A percentile compares a stretch with the other conserved stretches of the same genome.
These are phyloP conservation scores for Torrubiellomyces zombiae DNA, from an alignment of 2,329 filamentous ascomycete genomes.

Conservation along the genomic window DNA sequence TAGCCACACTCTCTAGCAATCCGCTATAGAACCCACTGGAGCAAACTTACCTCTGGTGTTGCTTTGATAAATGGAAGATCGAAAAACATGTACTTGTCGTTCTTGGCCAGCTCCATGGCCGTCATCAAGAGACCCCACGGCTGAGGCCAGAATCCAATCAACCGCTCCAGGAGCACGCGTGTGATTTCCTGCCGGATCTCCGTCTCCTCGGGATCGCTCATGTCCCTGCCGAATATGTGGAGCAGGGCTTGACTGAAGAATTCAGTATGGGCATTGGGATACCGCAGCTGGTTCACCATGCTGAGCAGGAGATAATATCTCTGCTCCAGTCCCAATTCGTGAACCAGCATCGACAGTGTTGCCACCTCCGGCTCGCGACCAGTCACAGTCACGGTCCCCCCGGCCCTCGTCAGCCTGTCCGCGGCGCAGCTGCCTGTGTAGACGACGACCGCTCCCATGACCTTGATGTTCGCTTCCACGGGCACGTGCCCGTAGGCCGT, in stretches of 20 bases:
- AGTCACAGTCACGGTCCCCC: slow-evolving; percentile 33
- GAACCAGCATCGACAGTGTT: slow-evolving; percentile 59
- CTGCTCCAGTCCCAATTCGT: slow-evolving; percentile 57
- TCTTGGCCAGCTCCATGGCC: slow-evolving; percentile 78
- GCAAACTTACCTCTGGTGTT: slow-evolving; percentile 55
- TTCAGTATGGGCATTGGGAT: slow-evolving; percentile 74
- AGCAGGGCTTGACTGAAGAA: slow-evolving; percentile 82
- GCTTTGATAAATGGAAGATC: slow-evolving; percentile 83
- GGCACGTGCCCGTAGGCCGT: slow-evolving; percentile 50
- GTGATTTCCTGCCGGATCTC: slow-evolving; percentile 85
- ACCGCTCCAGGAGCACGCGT: slow-evolving; percentile 70
- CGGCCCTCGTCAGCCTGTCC: slow-evolving; percentile 37
- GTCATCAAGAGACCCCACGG: slow-evolving; percentile 90
- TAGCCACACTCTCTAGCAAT: slow-evolving; percentile 1
- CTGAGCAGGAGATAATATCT: slow-evolving; percentile 73
- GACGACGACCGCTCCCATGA: slow-evolving; percentile 71
- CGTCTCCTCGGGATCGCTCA: slow-evolving; percentile 54
- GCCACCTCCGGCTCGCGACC: slow-evolving; percentile 39
- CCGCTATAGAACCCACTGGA: not conserved
- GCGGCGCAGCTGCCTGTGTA: slow-evolving; percentile 65
- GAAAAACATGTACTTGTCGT: slow-evolving; percentile 81
- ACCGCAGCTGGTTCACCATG: slow-evolving; percentile 83
- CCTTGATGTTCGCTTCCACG: slow-evolving; percentile 48
- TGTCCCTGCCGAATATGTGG: slow-evolving; percentile 67
- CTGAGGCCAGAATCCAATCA: slow-evolving; percentile 80